phyloP scores from a whole-genome alignment of 2,329 filamentous ascomycete genomes.

The Coccinonectria pachysandricola region DNA sequence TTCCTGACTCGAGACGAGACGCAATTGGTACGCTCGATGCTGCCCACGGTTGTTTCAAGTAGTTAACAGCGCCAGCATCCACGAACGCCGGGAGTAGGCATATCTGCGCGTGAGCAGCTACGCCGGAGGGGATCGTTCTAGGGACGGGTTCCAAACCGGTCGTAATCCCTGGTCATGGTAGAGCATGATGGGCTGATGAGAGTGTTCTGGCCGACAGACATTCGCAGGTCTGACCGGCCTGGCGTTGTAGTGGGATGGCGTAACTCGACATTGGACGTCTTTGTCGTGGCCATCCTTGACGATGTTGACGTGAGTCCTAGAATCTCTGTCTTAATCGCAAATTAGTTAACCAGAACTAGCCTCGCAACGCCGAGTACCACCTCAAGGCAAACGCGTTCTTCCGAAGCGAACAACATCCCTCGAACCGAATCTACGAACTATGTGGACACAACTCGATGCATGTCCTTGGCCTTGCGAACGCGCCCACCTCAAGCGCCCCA shows the following conservation, averaged over 20 bases:
- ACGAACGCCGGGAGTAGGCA: slow-evolving; percentile 62
- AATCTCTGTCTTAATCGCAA: neutral
- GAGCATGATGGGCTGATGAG: slow-evolving; percentile 85
- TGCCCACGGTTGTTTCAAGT: too few species aligned
- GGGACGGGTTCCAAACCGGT: slow-evolving; percentile 20
- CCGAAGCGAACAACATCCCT: slow-evolving; percentile 68
- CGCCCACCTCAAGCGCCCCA: slow-evolving; percentile 34
- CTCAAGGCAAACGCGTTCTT: slow-evolving; percentile 75
- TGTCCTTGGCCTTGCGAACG: slow-evolving; percentile 76
- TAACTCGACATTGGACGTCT: slow-evolving; percentile 82
- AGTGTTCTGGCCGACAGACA: slow-evolving; percentile 95
- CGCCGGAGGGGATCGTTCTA: slow-evolving; percentile 91
- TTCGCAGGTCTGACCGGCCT: slow-evolving; percentile 57
- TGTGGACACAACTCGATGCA: slow-evolving; percentile 78
- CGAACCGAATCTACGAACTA: slow-evolving; percentile 69
- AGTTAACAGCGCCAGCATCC: slow-evolving; percentile 55
- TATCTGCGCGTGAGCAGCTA: slow-evolving; percentile 92
- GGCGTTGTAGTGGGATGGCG: slow-evolving; percentile 93
- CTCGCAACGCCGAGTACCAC: slow-evolving; percentile 76
- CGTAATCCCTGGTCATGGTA: slow-evolving; percentile 45
- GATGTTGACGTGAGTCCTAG: slow-evolving; percentile 66
- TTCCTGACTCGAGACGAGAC: slow-evolving; percentile 73
- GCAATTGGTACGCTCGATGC: slow-evolving; percentile 57
- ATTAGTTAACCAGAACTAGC: slow-evolving; percentile 33
- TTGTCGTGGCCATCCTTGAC: slow-evolving; percentile 81